Evolutionary conservation across 306 rosid genomes (phyloP), one percentile per base, ranked within the genome.

Genomic region (Glycine latifolia): DNA sequence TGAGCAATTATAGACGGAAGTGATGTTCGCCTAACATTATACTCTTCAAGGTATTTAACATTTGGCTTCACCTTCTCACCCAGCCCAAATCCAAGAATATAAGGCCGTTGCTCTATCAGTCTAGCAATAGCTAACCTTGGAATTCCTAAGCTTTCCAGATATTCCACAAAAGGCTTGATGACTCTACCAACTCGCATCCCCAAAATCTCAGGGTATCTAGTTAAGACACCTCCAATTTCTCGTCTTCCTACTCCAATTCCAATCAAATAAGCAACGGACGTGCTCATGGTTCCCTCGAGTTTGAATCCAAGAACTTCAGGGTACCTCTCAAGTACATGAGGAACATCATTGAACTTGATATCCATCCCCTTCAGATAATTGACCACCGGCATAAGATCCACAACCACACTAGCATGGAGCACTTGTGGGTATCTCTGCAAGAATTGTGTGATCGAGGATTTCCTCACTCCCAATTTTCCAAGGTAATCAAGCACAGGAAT

Each of bases 211-310:
- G 98, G 99, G 77, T 84, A 93, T 82, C 89, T 87, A 46, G 99
- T 96, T 79, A 96, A 89, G 73, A 93, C 54, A 63, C 91, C 89
- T 49, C 99, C 99, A 20, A 96, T 84, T 85, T 96, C 97, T 86
- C 97, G 91, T 85, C 97, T 93, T 78, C 90, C 91, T 3, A 96
- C 94, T 26, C 99, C 97, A 72, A 96, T 91, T 35, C 98, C 98
- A 71, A 93, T 89, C 89, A 96, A 80, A 87, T 91, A 96, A 10
- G 99, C 98, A 72, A 96, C 97, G 0, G 97, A 96, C 3, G 99
- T 96, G 80, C 99, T 96, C 98, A 96, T 93, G 63, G 99, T 96
- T 80, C 99, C 99, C 87, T 96, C 99, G 43, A 96, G 97, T 89
- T 93, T 96, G 85, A 92, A 93, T 39, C 99, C 99, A 41, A 93